Base-by-base conservation (phyloP, 257 asterid genomes). In the Salvia splendens region DNA sequence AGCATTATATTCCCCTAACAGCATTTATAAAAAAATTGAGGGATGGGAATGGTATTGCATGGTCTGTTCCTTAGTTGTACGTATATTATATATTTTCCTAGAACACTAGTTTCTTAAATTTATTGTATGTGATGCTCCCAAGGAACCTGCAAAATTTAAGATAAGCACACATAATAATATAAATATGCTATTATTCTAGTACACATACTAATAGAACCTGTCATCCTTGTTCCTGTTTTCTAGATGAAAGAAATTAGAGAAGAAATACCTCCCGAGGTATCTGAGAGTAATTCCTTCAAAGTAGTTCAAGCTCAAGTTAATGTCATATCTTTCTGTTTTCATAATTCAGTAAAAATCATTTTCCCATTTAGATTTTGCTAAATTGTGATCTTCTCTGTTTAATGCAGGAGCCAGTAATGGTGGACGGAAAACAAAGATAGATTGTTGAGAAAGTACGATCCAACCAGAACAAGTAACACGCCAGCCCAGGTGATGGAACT, bases 341-440 rank as follows among this genome's bases (percentile, higher is more conserved):
- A 42, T 5, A 0, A 20, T 32, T 16, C 12, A 17, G 20, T 17
- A 10, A 2, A 47, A 14, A 50, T 12, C 42, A 4, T 12, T 10
- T 50, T 50, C 28, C 12, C 12, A n/a, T n/a, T n/a, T n/a, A n/a
- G n/a, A n/a, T n/a, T 47, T 64, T 24, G 60, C 52, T 30, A 47
- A 5, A 33, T 49, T 49, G 46, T 64, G 5, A 4, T 51, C 71
- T 9, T 68, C 56, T 43, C 28, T 4, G 9, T 14, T 55, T 5
- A 33, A 33, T 33, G 5, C 38, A 33, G 0, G 0, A 33, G 4
- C 41, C 41, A 1, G 8, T 36, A 36, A 36, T 91, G 97, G 97
- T 86, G 93, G 96, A 82, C 69, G 65, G 83, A 67, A 72, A 88
- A 91, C 84, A 86, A 80, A 71, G 95, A 88, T 3, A 81, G 90